Evolutionary conservation across 225 moss, liverwort and hornwort species (phyloP), one percentile per base, ranked within the genome.

Genomic region (Physcomitrellopsis africana): DNA sequence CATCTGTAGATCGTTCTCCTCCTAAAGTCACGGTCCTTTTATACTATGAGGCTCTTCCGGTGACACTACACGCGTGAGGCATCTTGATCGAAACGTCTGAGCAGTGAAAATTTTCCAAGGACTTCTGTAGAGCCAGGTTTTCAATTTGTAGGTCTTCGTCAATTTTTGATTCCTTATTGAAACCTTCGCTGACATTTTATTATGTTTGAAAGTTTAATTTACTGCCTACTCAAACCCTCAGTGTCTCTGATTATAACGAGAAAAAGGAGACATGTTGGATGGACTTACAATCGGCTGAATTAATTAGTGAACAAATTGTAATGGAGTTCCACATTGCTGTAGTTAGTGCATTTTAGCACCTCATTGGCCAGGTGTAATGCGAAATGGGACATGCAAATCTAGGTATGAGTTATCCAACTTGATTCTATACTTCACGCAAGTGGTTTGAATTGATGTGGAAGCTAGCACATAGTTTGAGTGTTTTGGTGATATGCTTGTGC

Each of bases 301-400:
- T 32, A 54, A 52, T 17, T 1, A 63, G 27, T 63, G 37, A 58
- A 32, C 51, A 58, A 41, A 68, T 53, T 85, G 78, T 76, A 47
- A 85, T 85, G 81, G 76, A 72, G 76, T 29, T 81, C 61, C 51
- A 69, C 32, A 7, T 5, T 47, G 70, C 32, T 69, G 63, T 70
- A 69, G 63, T 58, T 69, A 68, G 64, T 41, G 49, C 42, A 23
- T 69, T 77, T 84, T 70, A 77, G 66, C 80, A 74, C 22, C 74
- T 70, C 29, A 43, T 60, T 24, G 48, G 51, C 72, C 32, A 37
- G 4, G 32, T 58, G 24, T 81, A 69, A 79, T 79, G 64, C 68
- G 72, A 72, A 46, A 78, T 81, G 81, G 79, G 85, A 63, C 79
- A 85, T 82, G 76, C 78, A 69, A 85, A 76, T 76, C 72, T 72